Evolutionary conservation across 805 yeast genomes (phyloP), one percentile per base, ranked within the genome.

Genomic region (Zygosaccharomyces lentus): DNA sequence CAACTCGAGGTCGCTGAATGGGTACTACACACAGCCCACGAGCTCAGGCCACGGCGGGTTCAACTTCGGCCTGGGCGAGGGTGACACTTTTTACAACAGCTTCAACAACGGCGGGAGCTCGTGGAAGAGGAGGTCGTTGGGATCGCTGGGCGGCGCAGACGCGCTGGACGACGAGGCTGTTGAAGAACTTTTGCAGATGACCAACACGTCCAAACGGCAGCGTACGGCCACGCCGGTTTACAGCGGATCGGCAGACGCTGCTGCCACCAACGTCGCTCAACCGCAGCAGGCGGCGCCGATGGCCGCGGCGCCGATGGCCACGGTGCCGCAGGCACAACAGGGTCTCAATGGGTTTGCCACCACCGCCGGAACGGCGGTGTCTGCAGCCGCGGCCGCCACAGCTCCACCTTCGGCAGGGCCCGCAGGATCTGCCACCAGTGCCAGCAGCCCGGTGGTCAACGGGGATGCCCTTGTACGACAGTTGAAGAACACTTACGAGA

Each of bases 1-100:
- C n/a, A 59, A 51, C 39, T 54, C 61, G 6, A 48, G 62, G 29
- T 56, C 63, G 2, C 41, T 59, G 17, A 56, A 55, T 29, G 66
- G 66, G 15, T 61, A 60, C 44, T 59, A 63, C 46, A 59, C 65
- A 16, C 64, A 60, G 32, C 65, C 67, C 5, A 58, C 65, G 10
- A 61, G 65, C 47, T 66, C 67, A 9, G 63, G 63, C 10, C 51
- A 50, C 9, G 54, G 56, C 5, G 53, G 51, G 13, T 54, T 50
- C 34, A 47, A 46, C 7, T 49, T 54, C 16, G 53, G 55, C 16
- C 50, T 49, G 12, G 50, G 45, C 8, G 47, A 46, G 32, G 50
- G 47, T 24, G 45, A 49, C 16, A 46, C 50, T 10, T 42, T 49
- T 17, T 49, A 49, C 46, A 53, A 52, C 15, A 29, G 16, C 15